Base-by-base conservation (phyloP, 2,329 filamentous ascomycete genomes). In the Xylaria sp. region DNA sequence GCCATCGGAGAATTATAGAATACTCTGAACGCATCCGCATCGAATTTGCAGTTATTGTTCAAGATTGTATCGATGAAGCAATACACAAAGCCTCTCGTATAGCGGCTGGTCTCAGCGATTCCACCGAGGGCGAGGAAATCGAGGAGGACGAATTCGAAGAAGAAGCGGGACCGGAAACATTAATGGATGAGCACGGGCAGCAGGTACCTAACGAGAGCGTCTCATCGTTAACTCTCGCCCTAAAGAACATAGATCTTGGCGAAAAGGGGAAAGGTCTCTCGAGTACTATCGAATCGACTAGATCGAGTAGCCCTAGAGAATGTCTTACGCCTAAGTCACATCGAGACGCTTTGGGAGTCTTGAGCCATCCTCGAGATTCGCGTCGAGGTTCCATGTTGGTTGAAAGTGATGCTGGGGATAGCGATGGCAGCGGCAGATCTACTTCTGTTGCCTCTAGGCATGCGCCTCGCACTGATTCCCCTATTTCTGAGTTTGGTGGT, bases 1-100 rank as follows among this genome's bases (percentile, higher is more conserved):
- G 96, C 41, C 94, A 98, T 80, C 91, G 95, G 60, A 91, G 92
- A 75, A 97, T 98, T 60, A 90, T 99, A 39, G 96, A 99, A 79
- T 99, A 99, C 78, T 91, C 94, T 0, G 96, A 99, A 81, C 91
- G 97, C 39, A 97, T 99, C 72, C 92, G 97, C 3, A 88, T 98
- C 56, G 96, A 99, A 77, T 97, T 98, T 76, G 92, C 95, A 34
- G 89, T 97, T 31, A 86, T 98, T 67, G 95, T 99, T 2, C 94
- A 98, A 77, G 94, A 98, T 75, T 99, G 96, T 78, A 97, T 99
- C 62, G 91, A 97, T 69, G 94, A 94, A 70, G 96, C 96, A 9
- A 88, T 98, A 81, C 89, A 89, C 73, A 98, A 98, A 81, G 94
- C 96, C 63, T 92, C 93, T 65, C 91, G 91, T 59, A 95, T 98